These are phyloP conservation scores for Tylopilus cervinicoccineus DNA, from an alignment of 768 basidiomycete species.

Conservation along the genomic window DNA sequence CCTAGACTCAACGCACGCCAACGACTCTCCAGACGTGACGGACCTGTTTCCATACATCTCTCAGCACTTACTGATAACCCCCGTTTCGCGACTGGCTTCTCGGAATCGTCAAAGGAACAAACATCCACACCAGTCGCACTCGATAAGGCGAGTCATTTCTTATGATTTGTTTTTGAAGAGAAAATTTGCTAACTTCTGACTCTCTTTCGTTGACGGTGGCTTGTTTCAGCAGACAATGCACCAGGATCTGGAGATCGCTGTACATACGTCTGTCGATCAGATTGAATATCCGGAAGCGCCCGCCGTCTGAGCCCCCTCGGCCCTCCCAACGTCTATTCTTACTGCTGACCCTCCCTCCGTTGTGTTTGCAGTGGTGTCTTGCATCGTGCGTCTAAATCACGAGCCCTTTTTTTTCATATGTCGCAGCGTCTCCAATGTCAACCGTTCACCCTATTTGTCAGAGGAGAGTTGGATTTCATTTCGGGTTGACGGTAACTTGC, in stretches of 20 bases:
- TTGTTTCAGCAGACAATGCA: not conserved
- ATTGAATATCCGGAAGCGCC: not conserved
- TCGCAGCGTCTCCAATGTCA: too few species aligned
- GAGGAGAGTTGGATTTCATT: too few species aligned
- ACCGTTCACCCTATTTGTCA: too few species aligned
- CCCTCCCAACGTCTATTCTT: too few species aligned
- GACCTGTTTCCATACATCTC: constrained; percentile 42
- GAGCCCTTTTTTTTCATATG: too few species aligned
- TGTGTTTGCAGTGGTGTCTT: too few species aligned
- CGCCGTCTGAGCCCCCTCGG: not conserved
- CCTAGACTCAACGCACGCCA: constrained; percentile 45
- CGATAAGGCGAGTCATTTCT: constrained; percentile 1
- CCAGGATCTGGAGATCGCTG: constrained; percentile 9
- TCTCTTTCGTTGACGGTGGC: not conserved
- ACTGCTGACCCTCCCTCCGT: too few species aligned
- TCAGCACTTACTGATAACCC: constrained; percentile 30
- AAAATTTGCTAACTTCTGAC: not conserved
- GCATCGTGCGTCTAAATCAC: too few species aligned
- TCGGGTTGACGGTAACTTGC: too few species aligned
- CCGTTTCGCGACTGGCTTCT: constrained; percentile 3
- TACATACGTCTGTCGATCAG: constrained; percentile 6
- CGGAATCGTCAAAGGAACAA: not conserved
- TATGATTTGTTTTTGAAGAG: not conserved
- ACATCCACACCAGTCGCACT: not conserved
- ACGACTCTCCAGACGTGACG: constrained; percentile 34